phyloP scores from a whole-genome alignment of 768 basidiomycete genomes.

The Goffeauzyma gilvescens region DNA sequence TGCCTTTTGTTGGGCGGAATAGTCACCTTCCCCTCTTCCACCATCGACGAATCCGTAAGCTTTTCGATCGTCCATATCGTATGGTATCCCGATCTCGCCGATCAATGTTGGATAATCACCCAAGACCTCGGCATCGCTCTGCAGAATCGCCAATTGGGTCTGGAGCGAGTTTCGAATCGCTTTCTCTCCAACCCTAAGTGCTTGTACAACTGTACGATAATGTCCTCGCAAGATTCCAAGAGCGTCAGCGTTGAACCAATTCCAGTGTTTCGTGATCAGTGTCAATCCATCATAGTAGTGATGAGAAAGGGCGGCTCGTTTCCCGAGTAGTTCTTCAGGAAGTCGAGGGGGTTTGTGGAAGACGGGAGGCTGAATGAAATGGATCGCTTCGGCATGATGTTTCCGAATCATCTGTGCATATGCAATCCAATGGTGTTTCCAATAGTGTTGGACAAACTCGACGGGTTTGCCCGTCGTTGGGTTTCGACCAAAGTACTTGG shows the following conservation, averaged over 20 bases:
- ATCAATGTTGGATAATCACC: conserved; percentile 30
- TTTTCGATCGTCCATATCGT: conserved; percentile 74
- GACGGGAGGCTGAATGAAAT: conserved; percentile 82
- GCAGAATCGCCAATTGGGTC: conserved; percentile 62
- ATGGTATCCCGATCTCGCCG: conserved; percentile 50
- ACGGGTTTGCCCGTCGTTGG: conserved; percentile 33
- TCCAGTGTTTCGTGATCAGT: conserved; percentile 61
- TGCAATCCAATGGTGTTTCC: conserved; percentile 37
- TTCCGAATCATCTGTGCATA: conserved; percentile 34
- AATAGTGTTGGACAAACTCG: conserved; percentile 59
- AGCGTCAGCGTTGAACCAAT: conserved; percentile 47
- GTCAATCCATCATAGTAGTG: conserved; percentile 96
- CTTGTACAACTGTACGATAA: conserved; percentile 44
- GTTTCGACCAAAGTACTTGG: conserved; percentile 53
- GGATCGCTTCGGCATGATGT: conserved; percentile 60
- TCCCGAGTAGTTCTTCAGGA: conserved; percentile 40
- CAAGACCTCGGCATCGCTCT: conserved; percentile 43
- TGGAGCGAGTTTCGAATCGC: conserved; percentile 63
- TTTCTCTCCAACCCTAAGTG: conserved; percentile 56
- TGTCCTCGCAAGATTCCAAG: conserved; percentile 66
- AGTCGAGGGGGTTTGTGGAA: conserved; percentile 58
- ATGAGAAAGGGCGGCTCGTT: conserved; percentile 54
- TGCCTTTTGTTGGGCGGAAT: conserved; percentile 48
- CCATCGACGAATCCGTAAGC: conserved; percentile 56
- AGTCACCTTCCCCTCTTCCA: conserved; percentile 50